Base-by-base conservation (phyloP, 2,329 filamentous ascomycete species). In the Cucurbitaria berberidis region DNA sequence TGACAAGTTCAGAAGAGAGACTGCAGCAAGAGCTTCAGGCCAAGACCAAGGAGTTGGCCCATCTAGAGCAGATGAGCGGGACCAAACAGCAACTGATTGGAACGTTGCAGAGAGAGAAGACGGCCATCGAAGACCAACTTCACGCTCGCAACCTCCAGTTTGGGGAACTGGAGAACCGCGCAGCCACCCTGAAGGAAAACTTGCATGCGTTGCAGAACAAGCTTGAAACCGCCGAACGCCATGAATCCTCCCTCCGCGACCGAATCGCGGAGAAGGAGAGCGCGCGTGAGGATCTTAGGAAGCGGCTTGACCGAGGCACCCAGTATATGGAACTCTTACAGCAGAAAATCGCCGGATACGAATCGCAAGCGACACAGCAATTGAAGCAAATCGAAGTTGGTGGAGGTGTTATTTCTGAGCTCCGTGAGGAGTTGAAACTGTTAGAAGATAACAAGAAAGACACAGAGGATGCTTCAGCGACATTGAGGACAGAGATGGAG, bases 1-100 rank as follows among this genome's bases (percentile, higher is more conserved):
- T 68, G 9, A 36, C 45, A 0, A 53, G 51, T 6, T 62, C 67
- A 0, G 68, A 70, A 41, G 51, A 56, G 11, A 51, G 46, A 1
- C 38, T 76, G 29, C 55, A 56, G 30, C 55, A 57, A 9, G 59
- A 69, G 15, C 29, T 74, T 26, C 57, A 70, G 8, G 34, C 27
- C 6, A 73, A 73, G 45, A 60, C 40, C 38, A 53, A 52, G 10
- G 64, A 72, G 51, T 64, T 76, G n/a, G 52, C 53, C 7, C 44
- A 62, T 13, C 55, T 74, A 24, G 64, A 74, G 42, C 35, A 53
- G 13, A 55, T 44, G 27, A 53, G 38, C 7, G 50, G 45, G 6
- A 44, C 62, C 9, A 58, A 63, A 36, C 53, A 67, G 18, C 51
- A 60, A n/a, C 54, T 51, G 5, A 61, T 74, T 5, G 54, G 57